These are phyloP conservation scores for Rutstroemia sp. DNA, from an alignment of 2,329 filamentous ascomycete genomes.

Conservation along the genomic window DNA sequence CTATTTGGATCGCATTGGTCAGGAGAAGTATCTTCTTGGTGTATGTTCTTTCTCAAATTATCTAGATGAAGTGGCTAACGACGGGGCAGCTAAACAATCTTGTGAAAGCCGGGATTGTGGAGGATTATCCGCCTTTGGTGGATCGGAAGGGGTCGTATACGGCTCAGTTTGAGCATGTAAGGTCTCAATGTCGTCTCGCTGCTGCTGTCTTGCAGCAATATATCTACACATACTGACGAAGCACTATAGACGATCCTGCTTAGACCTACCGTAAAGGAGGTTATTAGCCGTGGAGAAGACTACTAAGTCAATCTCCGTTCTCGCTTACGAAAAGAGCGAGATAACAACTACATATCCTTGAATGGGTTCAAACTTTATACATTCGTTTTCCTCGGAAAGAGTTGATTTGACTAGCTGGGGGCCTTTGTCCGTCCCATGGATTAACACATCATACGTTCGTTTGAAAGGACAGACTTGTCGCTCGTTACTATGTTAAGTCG, in stretches of 20 bases:
- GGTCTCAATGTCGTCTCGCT: slow-evolving; percentile 4
- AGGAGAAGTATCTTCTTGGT: slow-evolving; percentile 88
- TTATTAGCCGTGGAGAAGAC: slow-evolving; percentile 79
- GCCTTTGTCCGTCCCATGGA: too few species aligned
- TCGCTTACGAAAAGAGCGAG: too few species aligned
- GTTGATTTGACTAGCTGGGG: too few species aligned
- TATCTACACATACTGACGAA: slow-evolving; percentile 9
- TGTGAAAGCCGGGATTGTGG: slow-evolving; percentile 74
- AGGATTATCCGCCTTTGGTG: slow-evolving; percentile 81
- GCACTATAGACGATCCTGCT: slow-evolving; percentile 66
- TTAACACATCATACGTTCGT: too few species aligned
- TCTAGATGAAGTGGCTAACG: slow-evolving; percentile 23
- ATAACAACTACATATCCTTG: too few species aligned
- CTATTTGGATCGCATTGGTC: slow-evolving; percentile 86
- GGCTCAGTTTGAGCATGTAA: slow-evolving; percentile 87
- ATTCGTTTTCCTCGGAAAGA: too few species aligned
- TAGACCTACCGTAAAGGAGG: slow-evolving; percentile 74
- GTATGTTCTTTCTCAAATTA: slow-evolving; percentile 40
- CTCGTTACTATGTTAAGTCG: too few species aligned
- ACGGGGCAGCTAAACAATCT: slow-evolving; percentile 68
- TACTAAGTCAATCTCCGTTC: slow-evolving; percentile 41
- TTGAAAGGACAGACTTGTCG: too few species aligned
- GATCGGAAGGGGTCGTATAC: slow-evolving; percentile 94
- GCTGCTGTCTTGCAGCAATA: neutral
- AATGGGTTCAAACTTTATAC: too few species aligned